Percentiles rank a stretch among this genome's conserved stretches.
These are phyloP conservation scores for Phaffia australis DNA, from an alignment of 768 basidiomycete genomes.

Conservation along the genomic window DNA sequence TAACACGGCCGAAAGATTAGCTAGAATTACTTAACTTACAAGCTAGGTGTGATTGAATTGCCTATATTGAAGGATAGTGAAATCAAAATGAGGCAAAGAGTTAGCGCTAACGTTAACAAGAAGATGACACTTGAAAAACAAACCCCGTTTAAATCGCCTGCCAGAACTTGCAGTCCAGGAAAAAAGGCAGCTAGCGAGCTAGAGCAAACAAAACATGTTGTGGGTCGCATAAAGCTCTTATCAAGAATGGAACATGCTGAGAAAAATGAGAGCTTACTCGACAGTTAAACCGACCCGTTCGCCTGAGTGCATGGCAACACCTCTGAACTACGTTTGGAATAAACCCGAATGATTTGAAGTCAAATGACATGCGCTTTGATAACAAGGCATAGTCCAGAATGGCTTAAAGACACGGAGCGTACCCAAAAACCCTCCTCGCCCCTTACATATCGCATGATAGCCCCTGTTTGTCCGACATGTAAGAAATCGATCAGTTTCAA, in stretches of 20 bases:
- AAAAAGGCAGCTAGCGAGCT: conserved; percentile 72
- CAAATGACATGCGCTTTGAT: too few species aligned
- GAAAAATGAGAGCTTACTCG: conserved; percentile 49
- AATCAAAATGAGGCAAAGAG: conserved; percentile 61
- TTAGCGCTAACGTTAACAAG: not conserved
- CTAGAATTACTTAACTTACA: conserved; percentile 45
- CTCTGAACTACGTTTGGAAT: conserved; percentile 54
- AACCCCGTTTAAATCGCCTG: conserved; percentile 32
- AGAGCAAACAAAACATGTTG: not conserved
- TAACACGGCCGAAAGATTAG: not conserved
- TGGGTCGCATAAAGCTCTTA: not conserved
- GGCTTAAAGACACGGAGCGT: conserved; percentile 29
- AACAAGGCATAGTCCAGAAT: not conserved
- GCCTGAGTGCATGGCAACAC: conserved; percentile 67
- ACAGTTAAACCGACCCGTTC: conserved; percentile 63
- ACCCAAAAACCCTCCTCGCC: conserved; percentile 83
- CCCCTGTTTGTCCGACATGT: conserved; percentile 46
- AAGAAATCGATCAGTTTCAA: conserved; percentile 29
- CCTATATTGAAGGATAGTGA: conserved; percentile 49
- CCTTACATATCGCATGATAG: conserved; percentile 74
- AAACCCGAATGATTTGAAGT: too few species aligned
- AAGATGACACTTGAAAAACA: conserved; percentile 1
- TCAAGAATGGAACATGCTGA: too few species aligned
- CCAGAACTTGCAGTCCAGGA: conserved; percentile 70
- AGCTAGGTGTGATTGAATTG: conserved; percentile 79